phyloP scores from a whole-genome alignment of 1,139 yeast genomes.

The Nadsonia commutata region DNA sequence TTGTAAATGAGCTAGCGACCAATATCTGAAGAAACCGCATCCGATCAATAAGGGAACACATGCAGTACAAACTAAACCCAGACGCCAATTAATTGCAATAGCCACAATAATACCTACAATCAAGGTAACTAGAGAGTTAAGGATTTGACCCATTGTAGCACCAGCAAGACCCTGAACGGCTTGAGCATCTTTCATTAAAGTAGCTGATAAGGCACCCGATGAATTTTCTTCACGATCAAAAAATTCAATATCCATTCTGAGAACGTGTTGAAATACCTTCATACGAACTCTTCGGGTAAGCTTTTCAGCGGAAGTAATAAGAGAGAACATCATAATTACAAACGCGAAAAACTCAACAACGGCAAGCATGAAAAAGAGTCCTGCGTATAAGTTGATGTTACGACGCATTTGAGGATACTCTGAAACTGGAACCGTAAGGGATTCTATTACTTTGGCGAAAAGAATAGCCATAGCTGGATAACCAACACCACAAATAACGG shows the following conservation, averaged over 20 bases:
- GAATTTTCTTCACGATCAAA: constrained; percentile 49
- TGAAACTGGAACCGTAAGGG: constrained; percentile 23
- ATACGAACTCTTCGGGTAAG: constrained; percentile 22
- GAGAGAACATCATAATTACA: constrained; percentile 18
- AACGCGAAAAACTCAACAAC: constrained; percentile 19
- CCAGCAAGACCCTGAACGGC: constrained; percentile 76
- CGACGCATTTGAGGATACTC: constrained; percentile 22
- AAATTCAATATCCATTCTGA: constrained; percentile 72
- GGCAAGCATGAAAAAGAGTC: constrained; percentile 28
- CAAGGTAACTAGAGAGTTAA: constrained; percentile 62
- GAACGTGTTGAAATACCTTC: constrained; percentile 20
- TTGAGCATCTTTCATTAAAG: constrained; percentile 74
- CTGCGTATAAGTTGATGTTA: constrained; percentile 22
- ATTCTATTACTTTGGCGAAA: constrained; percentile 25
- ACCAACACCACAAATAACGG: constrained; percentile 25
- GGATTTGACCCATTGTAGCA: constrained; percentile 65
- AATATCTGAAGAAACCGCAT: constrained; percentile 65
- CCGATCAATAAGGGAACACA: constrained; percentile 56
- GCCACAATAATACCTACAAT: constrained; percentile 59
- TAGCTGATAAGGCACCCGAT: constrained; percentile 68
- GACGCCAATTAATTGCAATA: constrained; percentile 51
- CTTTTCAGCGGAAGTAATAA: constrained; percentile 11
- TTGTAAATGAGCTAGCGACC: constrained; percentile 59
- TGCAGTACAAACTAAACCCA: constrained; percentile 46
- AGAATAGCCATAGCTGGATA: constrained; percentile 27